A percentile compares a stretch with the other conserved stretches of the same genome.
Evolutionary conservation across 371 early-diverging fungal genomes (phyloP).

Genomic region (Blyttiomyces sp.): DNA sequence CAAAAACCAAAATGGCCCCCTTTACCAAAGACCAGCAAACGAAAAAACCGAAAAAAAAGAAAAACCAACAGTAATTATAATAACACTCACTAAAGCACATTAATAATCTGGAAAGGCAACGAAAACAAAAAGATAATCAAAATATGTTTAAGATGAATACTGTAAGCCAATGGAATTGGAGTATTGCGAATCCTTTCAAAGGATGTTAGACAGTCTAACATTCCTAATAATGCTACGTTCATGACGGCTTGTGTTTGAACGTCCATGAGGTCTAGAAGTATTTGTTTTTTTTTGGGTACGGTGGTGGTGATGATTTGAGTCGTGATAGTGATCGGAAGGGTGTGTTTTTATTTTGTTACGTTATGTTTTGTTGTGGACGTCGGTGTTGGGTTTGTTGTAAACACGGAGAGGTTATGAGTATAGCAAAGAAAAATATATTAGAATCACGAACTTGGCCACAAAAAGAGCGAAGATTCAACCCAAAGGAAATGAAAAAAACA

Average conservation of each 20-base stretch:
- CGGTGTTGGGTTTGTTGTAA: no score
- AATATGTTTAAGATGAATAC: slow-evolving; percentile 70
- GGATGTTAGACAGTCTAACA: slow-evolving; percentile 61
- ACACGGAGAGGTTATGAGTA: no score
- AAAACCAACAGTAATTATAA: not conserved
- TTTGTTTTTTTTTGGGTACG: not conserved
- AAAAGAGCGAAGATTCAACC: no score
- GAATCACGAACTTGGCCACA: no score
- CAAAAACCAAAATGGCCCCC: not conserved
- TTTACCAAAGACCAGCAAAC: not conserved
- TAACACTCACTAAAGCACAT: not conserved
- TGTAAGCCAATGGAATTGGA: slow-evolving; percentile 75
- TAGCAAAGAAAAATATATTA: no score
- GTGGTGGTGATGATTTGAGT: not conserved
- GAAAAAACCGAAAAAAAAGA: not conserved
- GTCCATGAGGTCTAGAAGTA: slow-evolving; percentile 20
- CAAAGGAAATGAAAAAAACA: not conserved
- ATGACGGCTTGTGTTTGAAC: slow-evolving; percentile 10
- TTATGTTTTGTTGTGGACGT: no score
- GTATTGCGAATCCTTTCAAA: slow-evolving; percentile 74
- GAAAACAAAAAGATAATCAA: slow-evolving; percentile 64
- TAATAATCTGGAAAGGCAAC: slow-evolving; percentile 67
- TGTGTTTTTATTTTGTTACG: no score
- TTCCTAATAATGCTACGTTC: slow-evolving; percentile 13
- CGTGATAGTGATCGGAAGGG: not conserved